phyloP scores from a whole-genome alignment of 805 yeast species.

The Candida koratica region DNA sequence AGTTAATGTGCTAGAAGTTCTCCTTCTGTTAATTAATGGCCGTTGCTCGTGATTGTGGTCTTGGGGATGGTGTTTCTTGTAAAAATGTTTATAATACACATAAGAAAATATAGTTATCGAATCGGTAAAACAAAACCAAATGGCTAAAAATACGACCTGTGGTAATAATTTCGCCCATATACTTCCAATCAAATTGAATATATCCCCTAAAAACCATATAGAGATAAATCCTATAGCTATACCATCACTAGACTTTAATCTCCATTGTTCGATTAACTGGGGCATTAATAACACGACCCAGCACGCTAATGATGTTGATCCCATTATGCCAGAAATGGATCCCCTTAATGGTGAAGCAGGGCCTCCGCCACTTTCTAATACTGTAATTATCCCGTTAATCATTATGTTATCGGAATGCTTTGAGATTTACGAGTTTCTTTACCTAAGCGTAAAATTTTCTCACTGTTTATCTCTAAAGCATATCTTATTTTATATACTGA shows the following conservation, averaged over 20 bases:
- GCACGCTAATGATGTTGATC: conserved; percentile 70
- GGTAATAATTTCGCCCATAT: conserved; percentile 68
- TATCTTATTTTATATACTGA: no score
- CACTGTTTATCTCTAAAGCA: no score
- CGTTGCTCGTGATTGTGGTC: conserved; percentile 17
- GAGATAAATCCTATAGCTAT: conserved; percentile 63
- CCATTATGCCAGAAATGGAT: conserved; percentile 58
- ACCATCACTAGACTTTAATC: conserved; percentile 71
- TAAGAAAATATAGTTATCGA: conserved; percentile 53
- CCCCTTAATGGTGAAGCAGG: conserved; percentile 25
- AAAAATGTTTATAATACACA: conserved; percentile 50
- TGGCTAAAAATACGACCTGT: conserved; percentile 63
- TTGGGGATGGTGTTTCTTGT: conserved; percentile 10
- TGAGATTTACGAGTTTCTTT: background rate
- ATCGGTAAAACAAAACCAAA: conserved; percentile 77
- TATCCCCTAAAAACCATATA: conserved; percentile 71
- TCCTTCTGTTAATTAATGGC: conserved; percentile 37
- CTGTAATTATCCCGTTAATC: background rate
- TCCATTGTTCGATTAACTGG: conserved; percentile 78
- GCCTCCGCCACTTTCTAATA: background rate
- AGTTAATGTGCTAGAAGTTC: conserved; percentile 52
- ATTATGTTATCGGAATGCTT: background rate
- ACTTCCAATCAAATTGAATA: conserved; percentile 64
- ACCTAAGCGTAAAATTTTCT: conserved; percentile 1
- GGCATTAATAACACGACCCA: conserved; percentile 77